Evolutionary conservation across 2,329 filamentous ascomycete species (phyloP).

Genomic region (Pseudogymnoascus sp.): DNA sequence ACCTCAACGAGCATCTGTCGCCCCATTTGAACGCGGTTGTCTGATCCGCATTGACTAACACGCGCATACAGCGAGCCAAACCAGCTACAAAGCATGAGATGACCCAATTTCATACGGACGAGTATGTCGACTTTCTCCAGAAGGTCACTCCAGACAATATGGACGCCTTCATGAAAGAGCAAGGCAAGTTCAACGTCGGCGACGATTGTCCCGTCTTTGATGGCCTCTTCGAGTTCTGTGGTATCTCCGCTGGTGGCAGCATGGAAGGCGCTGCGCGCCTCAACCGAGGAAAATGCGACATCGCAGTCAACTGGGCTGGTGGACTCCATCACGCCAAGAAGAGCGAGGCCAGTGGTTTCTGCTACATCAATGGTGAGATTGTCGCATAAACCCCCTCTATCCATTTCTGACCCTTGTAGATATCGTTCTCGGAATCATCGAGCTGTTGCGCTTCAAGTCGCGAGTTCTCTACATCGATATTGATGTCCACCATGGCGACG

Average conservation of each 20-base stretch:
- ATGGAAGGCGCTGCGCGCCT: slow-evolving; percentile 89
- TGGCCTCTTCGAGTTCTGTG: slow-evolving; percentile 93
- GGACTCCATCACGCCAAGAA: slow-evolving; percentile 97
- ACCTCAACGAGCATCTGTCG: slow-evolving; percentile 12
- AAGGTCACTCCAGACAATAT: slow-evolving; percentile 98
- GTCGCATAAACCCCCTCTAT: slow-evolving; percentile 30
- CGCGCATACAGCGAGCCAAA: slow-evolving; percentile 58
- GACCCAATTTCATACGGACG: slow-evolving; percentile 86
- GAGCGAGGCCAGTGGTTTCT: slow-evolving; percentile 91
- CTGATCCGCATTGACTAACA: background rate
- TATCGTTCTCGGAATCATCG: slow-evolving; percentile 90
- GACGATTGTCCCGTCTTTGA: slow-evolving; percentile 98
- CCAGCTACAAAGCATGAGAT: slow-evolving; percentile 84
- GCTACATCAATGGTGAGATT: slow-evolving; percentile 84
- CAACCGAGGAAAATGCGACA: slow-evolving; percentile 85
- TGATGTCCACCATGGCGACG: slow-evolving; percentile 88
- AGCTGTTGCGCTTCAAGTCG: slow-evolving; percentile 82
- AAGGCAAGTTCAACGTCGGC: slow-evolving; percentile 87
- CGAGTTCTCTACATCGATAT: slow-evolving; percentile 98
- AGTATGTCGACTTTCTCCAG: slow-evolving; percentile 90
- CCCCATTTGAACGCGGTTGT: background rate
- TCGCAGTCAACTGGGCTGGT: slow-evolving; percentile 97
- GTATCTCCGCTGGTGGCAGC: slow-evolving; percentile 86
- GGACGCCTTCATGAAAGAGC: slow-evolving; percentile 85
- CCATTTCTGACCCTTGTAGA: slow-evolving; percentile 50